Conservation (phyloP, 257 asterid species). For the Nicotiana paniculata region DNA sequence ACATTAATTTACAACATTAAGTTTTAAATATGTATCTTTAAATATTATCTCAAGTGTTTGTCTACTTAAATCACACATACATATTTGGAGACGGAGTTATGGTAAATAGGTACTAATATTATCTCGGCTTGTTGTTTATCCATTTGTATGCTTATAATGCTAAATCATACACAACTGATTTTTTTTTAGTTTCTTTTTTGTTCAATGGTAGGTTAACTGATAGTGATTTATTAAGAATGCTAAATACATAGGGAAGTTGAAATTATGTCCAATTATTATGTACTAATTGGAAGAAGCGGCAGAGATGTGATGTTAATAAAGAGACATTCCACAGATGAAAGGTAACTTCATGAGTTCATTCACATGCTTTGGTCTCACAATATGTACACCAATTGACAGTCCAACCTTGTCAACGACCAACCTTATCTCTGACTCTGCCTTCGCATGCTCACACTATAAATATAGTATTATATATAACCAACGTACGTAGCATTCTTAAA, state of each 20-base stretch:
- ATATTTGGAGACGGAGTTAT: no score
- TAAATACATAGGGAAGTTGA: background rate
- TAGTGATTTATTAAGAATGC: background rate
- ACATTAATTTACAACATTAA: background rate
- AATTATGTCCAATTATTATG: background rate
- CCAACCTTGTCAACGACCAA: background rate
- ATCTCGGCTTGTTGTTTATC: background rate
- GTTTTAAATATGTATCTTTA: background rate
- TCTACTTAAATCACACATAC: no score
- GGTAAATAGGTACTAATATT: no score
- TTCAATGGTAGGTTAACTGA: background rate
- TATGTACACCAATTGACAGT: constrained; percentile 10
- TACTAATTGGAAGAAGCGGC: background rate
- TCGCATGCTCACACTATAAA: constrained; percentile 11
- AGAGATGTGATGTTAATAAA: constrained; percentile 23
- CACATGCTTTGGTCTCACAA: constrained; percentile 54
- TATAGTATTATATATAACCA: background rate
- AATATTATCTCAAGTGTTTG: no score
- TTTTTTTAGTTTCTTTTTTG: background rate
- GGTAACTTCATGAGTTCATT: constrained; percentile 11
- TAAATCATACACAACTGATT: background rate
- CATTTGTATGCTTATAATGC: background rate
- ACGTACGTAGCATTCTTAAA: background rate
- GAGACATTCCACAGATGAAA: constrained; percentile 31
- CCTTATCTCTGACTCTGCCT: constrained; percentile 12